phyloP scores from a whole-genome alignment of 1,139 yeast genomes.

The Nematodospora anomalae region DNA sequence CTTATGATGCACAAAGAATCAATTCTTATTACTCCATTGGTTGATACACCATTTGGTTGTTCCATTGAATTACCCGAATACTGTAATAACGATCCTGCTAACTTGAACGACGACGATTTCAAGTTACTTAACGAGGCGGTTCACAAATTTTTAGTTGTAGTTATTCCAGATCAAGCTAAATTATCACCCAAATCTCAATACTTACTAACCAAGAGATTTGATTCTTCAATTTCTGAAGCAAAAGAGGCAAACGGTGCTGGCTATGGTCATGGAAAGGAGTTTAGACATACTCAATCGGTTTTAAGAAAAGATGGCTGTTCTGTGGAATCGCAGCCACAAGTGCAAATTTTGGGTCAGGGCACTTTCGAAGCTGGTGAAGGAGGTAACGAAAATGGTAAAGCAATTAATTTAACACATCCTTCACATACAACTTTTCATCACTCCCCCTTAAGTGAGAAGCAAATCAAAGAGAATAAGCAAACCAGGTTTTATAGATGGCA shows the following conservation, averaged over 20 bases:
- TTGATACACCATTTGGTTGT: conserved; percentile 65
- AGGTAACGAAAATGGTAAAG: conserved; percentile 63
- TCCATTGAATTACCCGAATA: conserved; percentile 61
- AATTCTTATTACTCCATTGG: conserved; percentile 47
- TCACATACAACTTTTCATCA: conserved; percentile 80
- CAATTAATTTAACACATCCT: conserved; percentile 71
- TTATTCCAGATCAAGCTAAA: conserved; percentile 67
- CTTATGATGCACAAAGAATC: conserved; percentile 25
- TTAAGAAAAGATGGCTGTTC: conserved; percentile 77
- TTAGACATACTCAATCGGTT: conserved; percentile 75
- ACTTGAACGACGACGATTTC: conserved; percentile 65
- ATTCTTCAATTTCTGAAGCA: conserved; percentile 62
- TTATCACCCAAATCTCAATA: conserved; percentile 75
- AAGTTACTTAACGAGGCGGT: conserved; percentile 61
- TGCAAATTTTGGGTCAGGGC: conserved; percentile 86
- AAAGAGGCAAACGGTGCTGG: conserved; percentile 36
- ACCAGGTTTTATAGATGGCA: conserved; percentile 93
- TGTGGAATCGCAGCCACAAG: conserved; percentile 82
- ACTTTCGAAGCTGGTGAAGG: conserved; percentile 61
- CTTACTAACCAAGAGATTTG: conserved; percentile 69
- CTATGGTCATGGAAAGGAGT: conserved; percentile 85
- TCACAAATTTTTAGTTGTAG: conserved; percentile 65
- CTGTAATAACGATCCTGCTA: conserved; percentile 70
- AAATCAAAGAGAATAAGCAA: conserved; percentile 56
- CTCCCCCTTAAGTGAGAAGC: conserved; percentile 56